Base-by-base conservation (phyloP, 352 stramenopile species). In the Globisporangium spiculum region DNA sequence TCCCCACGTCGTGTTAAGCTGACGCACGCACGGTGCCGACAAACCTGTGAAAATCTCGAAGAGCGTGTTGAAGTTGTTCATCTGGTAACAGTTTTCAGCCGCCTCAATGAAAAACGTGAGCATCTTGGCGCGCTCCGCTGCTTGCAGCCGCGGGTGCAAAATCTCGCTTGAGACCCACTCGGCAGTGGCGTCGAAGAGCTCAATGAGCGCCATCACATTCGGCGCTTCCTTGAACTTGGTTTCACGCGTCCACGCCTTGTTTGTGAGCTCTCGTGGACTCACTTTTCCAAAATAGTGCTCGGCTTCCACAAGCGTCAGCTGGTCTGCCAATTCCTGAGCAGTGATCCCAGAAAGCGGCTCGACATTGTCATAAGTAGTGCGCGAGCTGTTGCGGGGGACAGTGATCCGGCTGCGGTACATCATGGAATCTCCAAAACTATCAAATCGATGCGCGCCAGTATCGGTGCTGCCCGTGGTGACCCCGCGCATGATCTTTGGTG, bases 41-140 rank as follows among this genome's bases (percentile, higher is more conserved):
- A 96, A 70, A 6, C 87, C 89, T 26, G 84, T 94, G 18, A 81
- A 83, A 62, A 96, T 76, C 73, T 94, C 87, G 56, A 94, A 94
- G 10, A 94, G 69, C n/a, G 87, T 91, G 71, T 96, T 95, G 63
- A 96, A 96, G 76, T 94, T 96, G 76, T 94, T 93, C 75, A 96
- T 83, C 60, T 91, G 85, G 62, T 90, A 83, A 69, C 89, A 95
- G 27, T 88, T 84, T 50, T 95, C 86, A 0, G 84, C 89, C 22
- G 81, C 83, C 60, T 96, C 89, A 53, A 96, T 93, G 63, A 96
- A 96, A 12, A 94, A 75, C 61, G 82, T 81, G 63, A 96, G 88
- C 57, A 96, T 76, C 66, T 92, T 93, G 20, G 87, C 87, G 22
- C 89, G 87, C 65, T 95, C 85, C 7, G 83, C 80, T 0, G 87